Base-by-base conservation (phyloP, 805 yeast species). In the Hanseniaspora opuntiae region DNA sequence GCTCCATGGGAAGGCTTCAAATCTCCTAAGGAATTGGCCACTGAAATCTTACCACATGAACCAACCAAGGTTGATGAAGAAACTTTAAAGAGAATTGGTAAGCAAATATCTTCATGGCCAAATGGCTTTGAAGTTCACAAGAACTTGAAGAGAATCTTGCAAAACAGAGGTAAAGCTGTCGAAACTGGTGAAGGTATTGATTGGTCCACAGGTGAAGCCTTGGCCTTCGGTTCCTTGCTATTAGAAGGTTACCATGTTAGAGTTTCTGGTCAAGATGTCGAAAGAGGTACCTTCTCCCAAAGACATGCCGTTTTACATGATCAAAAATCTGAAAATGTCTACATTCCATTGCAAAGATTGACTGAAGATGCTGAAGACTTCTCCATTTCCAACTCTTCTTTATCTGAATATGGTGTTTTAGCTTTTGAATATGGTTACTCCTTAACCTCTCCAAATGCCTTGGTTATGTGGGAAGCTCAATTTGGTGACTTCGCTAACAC, bases 401-500 rank as follows among this genome's bases (percentile, higher is more conserved):
- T 93, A 64, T 89, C 97, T 42, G 99, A 93, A 75, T 93, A 89
- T 70, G 99, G 99, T 79, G 97, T 87, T 55, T 84, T 93, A 90
- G 97, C 98, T 62, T 93, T 86, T 69, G 99, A 93, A 74, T 93
- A 93, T 68, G 99, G 99, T 74, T 93, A 93, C 76, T 90, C 97
- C 8, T 77, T 93, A 71, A 86, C 96, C 57, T 86, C 95, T 50
- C 99, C 99, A 61, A 97, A 93, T 66, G 93, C 96, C 53, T 79
- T 86, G 56, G 97, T 90, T 51, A 83, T 84, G 75, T 93, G 99
- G 99, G 99, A 93, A 74, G 98, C 97, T 55, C 99, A 93, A 76
- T 93, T 93, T 63, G 99, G 99, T 79, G 99, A 93, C 74, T 93
- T 93, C 65, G 99, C 98, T 65, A 93, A 93, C 78, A 93, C 97